Conservation (phyloP, 1,139 yeast species). For the Pichiaceae sp. region DNA sequence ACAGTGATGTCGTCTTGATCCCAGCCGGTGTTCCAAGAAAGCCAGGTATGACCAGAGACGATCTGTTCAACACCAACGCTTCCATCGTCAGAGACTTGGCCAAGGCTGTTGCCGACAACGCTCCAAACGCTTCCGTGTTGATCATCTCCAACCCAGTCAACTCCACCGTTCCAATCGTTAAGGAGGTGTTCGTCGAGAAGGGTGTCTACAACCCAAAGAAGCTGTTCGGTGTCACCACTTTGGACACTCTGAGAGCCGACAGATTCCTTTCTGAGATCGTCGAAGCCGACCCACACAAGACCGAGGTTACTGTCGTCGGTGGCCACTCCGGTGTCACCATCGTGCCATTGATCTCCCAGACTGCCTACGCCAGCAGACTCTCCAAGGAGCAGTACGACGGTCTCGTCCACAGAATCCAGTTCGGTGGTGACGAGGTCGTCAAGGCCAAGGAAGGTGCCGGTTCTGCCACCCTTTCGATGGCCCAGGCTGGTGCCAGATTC, state of each 20-base stretch:
- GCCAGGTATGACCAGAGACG: constrained; percentile 99
- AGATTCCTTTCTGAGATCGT: constrained; percentile 74
- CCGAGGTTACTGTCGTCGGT: constrained; percentile 80
- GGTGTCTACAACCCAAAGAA: constrained; percentile 88
- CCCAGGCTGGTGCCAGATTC: constrained; percentile 94
- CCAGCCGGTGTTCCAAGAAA: constrained; percentile 99
- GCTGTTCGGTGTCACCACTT: constrained; percentile 94
- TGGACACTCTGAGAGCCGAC: constrained; percentile 89
- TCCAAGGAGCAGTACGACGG: constrained; percentile 52
- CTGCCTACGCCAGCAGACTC: constrained; percentile 42
- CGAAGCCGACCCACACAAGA: constrained; percentile 54
- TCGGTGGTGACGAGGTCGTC: constrained; percentile 98
- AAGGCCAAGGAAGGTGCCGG: constrained; percentile 99
- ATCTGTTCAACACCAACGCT: constrained; percentile 94
- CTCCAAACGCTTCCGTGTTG: constrained; percentile 82
- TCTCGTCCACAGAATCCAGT: constrained; percentile 88
- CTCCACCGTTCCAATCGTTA: constrained; percentile 97
- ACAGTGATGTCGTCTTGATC: constrained; percentile 81
- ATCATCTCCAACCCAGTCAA: constrained; percentile 96
- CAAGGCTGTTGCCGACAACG: constrained; percentile 73
- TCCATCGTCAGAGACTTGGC: constrained; percentile 91
- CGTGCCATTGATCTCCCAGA: constrained; percentile 84
- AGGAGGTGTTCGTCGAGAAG: constrained; percentile 81
- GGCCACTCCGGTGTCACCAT: constrained; percentile 99
- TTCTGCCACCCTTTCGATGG: constrained; percentile 98